Conservation (phyloP, 257 asterid genomes). For the Gentiana macrophylla region DNA sequence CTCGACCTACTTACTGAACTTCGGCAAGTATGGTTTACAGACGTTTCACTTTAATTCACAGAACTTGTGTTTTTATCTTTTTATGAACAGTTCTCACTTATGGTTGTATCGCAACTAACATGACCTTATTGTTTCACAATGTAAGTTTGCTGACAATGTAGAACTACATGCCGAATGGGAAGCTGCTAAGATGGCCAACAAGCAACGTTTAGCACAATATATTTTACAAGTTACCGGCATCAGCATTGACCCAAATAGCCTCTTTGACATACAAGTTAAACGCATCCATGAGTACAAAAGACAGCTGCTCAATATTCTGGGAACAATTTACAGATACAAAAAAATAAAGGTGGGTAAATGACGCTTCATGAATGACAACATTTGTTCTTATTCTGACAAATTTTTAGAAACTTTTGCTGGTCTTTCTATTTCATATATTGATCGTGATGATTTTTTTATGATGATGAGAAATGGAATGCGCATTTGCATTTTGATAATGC, state of each 20-base stretch:
- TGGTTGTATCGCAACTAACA: constrained; percentile 1
- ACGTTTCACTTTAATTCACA: background rate
- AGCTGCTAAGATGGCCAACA: constrained; percentile 89
- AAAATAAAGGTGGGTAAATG: constrained; percentile 67
- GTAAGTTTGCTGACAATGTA: constrained; percentile 69
- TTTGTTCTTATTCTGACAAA: no score
- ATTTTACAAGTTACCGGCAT: constrained; percentile 62
- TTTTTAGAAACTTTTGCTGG: no score
- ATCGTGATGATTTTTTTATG: no score
- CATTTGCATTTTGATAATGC: no score
- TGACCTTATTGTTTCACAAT: no score
- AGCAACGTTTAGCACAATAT: constrained; percentile 72
- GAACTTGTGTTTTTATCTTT: background rate
- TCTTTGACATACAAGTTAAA: constrained; percentile 96
- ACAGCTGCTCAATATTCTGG: constrained; percentile 88
- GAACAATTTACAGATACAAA: constrained; percentile 90
- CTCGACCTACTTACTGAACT: constrained; percentile 74
- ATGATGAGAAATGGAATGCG: no score
- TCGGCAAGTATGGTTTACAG: constrained; percentile 53
- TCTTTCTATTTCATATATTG: no score
- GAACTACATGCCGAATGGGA: constrained; percentile 82
- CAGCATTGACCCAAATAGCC: constrained; percentile 72
- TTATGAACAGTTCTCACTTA: background rate
- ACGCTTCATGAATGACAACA: background rate
- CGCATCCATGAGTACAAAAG: constrained; percentile 99